Base-by-base conservation (phyloP, 2,329 filamentous ascomycete genomes). In the Fusarium proliferatum region DNA sequence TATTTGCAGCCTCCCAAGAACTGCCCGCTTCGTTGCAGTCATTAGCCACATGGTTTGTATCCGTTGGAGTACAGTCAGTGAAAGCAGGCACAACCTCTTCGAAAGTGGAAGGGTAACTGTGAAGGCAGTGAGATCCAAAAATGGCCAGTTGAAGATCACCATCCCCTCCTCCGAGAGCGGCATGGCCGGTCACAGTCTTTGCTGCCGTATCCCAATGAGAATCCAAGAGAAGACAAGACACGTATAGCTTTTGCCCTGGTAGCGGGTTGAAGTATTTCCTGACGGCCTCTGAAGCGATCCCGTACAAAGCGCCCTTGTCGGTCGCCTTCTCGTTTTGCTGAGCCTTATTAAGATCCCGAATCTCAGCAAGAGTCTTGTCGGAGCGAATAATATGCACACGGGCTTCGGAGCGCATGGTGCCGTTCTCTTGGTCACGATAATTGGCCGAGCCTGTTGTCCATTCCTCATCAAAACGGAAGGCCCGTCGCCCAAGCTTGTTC, bases 1-100 rank as follows among this genome's bases (percentile, higher is more conserved):
- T 93, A 76, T 96, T 97, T 33, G 94, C 95, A n/a, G 95, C 91
- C 81, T 98, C 96, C 96, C 96, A 98, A 52, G 91, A 96, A 79
- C 94, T 97, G 30, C 95, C 95, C 11, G 92, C 92, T 74, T 97
- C 94, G 76, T 93, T 93, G 81, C 91, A 94, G 80, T 97, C 94
- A 77, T 98, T 97, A 21, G 93, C 93, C 42, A 97, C 91, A 76
- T 89, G 89, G 43, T 90, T 88, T 15, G 91, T 93, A 79, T 98
- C 94, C 1, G 95, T 98, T 38, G 92, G 90, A 6, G 95, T 97
- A 81, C 95, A 97, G 82, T 98, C 95, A 21, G 90, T 92, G 78
- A 98, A 97, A 10, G 95, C 93, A 26, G 94, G 91, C 9, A 94
- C 93, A 2, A 98, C 92, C 79, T 98, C 96, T 80, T 98, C 96